Conservation (phyloP, 331 rosid genomes). For the Acacia pycnantha region DNA sequence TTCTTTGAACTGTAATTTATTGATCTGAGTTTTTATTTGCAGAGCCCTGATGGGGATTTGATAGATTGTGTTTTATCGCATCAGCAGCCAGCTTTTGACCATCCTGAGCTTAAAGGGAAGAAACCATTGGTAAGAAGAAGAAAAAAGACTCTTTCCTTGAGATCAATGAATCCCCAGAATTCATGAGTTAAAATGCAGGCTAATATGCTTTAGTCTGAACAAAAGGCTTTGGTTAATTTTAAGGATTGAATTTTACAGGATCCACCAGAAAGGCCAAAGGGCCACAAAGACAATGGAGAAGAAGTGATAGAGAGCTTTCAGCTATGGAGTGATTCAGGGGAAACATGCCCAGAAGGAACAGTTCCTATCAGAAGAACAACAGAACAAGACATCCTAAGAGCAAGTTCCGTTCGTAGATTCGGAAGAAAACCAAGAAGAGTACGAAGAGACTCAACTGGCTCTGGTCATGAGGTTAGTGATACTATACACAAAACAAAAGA, state of each 20-base stretch:
- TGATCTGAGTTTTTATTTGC: constrained; percentile 32
- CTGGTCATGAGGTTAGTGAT: constrained; percentile 83
- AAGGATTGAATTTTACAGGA: constrained; percentile 56
- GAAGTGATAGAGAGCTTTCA: constrained; percentile 43
- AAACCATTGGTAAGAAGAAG: constrained; percentile 85
- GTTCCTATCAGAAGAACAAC: constrained; percentile 84
- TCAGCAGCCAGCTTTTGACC: constrained; percentile 96
- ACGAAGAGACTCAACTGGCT: constrained; percentile 82
- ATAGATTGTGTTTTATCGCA: constrained; percentile 84
- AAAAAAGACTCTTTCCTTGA: neutral
- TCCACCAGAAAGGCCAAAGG: constrained; percentile 87
- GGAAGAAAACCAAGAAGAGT: constrained; percentile 75
- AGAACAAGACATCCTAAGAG: constrained; percentile 76
- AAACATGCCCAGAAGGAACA: constrained; percentile 82
- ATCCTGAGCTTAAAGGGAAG: constrained; percentile 66
- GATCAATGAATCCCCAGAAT: neutral
- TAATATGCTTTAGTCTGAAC: neutral
- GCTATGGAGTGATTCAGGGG: constrained; percentile 77
- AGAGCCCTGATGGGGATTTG: constrained; percentile 97
- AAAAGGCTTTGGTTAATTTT: constrained; percentile 2
- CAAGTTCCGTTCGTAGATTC: constrained; percentile 69
- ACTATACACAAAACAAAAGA: neutral
- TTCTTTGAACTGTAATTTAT: neutral
- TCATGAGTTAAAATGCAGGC: neutral
- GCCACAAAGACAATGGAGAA: constrained; percentile 35